These are phyloP conservation scores for Hymenoscyphus scutula DNA, from an alignment of 2,329 filamentous ascomycete species.

Conservation along the genomic window DNA sequence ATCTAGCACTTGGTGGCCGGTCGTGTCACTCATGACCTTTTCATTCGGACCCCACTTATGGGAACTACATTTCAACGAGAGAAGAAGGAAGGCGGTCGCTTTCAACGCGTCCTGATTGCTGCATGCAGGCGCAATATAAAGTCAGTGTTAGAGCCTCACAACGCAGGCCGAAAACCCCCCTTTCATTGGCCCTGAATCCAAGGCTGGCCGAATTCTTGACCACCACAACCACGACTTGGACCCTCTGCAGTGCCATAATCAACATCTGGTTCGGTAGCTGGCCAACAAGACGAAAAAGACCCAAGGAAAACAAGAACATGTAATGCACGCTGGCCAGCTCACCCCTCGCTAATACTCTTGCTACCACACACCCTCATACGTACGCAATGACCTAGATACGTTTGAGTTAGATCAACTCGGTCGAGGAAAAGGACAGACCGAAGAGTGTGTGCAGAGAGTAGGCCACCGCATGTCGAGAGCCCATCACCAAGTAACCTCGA, in stretches of 20 bases:
- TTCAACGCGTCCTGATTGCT: slow-evolving; percentile 12
- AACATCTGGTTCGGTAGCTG: slow-evolving; percentile 1
- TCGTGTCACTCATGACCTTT: slow-evolving; percentile 7
- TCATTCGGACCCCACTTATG: neutral
- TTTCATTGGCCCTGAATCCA: slow-evolving; percentile 10
- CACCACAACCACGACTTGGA: slow-evolving; percentile 8
- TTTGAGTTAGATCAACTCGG: slow-evolving; percentile 11
- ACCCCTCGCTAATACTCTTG: slow-evolving; percentile 1
- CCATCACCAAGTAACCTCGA: slow-evolving; percentile 1
- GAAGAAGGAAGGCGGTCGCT: slow-evolving; percentile 9
- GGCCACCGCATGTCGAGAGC: slow-evolving; percentile 5
- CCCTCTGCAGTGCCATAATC: slow-evolving; percentile 5
- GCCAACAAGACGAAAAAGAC: slow-evolving; percentile 1
- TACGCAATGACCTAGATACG: slow-evolving; percentile 1
- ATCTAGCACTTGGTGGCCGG: slow-evolving; percentile 3
- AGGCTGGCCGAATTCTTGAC: slow-evolving; percentile 12
- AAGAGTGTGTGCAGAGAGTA: slow-evolving; percentile 3
- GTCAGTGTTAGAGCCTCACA: slow-evolving; percentile 9
- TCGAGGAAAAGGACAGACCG: slow-evolving; percentile 9
- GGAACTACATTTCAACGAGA: neutral
- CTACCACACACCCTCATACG: slow-evolving; percentile 1
- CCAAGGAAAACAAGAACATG: slow-evolving; percentile 1
- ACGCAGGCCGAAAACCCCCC: slow-evolving; percentile 2
- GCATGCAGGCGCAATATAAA: neutral
- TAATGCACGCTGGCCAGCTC: slow-evolving; percentile 12